Evolutionary conservation across 1,284 basidiomycete genomes (phyloP).

Genomic region (Trametes polyzona): DNA sequence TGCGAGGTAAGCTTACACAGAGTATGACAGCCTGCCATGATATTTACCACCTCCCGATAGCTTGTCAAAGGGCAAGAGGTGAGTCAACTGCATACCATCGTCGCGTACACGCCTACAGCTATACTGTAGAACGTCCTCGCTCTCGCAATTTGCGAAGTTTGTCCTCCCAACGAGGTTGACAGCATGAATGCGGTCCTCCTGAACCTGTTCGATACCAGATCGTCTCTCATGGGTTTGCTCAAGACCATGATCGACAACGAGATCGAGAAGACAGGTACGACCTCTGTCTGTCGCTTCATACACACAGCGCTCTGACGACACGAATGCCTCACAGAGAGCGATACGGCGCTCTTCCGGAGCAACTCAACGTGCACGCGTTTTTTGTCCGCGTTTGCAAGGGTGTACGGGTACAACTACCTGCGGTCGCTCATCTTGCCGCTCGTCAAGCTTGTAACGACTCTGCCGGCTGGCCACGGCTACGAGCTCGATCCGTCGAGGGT

Average conservation of each 20-base stretch:
- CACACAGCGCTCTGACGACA: no score
- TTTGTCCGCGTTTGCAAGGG: conserved; percentile 81
- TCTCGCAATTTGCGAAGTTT: conserved; percentile 85
- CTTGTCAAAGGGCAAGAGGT: conserved; percentile 77
- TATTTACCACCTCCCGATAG: conserved; percentile 39
- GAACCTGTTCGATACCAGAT: conserved; percentile 82
- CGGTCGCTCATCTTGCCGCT: conserved; percentile 78
- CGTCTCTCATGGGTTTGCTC: conserved; percentile 74
- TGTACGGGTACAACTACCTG: conserved; percentile 89
- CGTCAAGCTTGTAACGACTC: conserved; percentile 71
- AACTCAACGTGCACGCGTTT: conserved; percentile 88
- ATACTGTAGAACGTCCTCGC: conserved; percentile 70
- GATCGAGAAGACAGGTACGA: conserved; percentile 72
- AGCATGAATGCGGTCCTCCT: conserved; percentile 86
- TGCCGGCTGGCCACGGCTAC: conserved; percentile 77
- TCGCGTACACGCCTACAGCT: conserved; percentile 2
- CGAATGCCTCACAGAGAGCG: conserved; percentile 59
- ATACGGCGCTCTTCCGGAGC: conserved; percentile 81
- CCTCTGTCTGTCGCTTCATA: background rate
- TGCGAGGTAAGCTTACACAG: conserved; percentile 59
- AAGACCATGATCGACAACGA: conserved; percentile 88
- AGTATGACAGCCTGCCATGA: conserved; percentile 4
- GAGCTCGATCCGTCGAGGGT: conserved; percentile 79
- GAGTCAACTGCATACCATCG: no score
- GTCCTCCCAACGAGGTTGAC: conserved; percentile 78